Evolutionary conservation across 1,284 basidiomycete genomes (phyloP).

Genomic region (Tremellales sp.): DNA sequence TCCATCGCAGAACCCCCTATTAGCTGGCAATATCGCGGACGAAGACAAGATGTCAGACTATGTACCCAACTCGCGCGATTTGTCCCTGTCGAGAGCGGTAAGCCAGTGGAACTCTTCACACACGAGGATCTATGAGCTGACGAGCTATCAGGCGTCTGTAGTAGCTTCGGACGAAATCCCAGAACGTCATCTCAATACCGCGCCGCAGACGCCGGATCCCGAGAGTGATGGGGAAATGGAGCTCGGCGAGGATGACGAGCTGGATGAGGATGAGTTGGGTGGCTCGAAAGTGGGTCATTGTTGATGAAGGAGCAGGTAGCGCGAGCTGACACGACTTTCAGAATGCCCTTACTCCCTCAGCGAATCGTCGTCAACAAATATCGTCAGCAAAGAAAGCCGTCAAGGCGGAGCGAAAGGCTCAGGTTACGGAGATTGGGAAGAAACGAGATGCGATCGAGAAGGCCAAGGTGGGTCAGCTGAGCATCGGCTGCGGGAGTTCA

Average conservation of each 20-base stretch:
- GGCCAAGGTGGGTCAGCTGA: conserved; percentile 37
- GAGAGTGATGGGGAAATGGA: conserved; percentile 32
- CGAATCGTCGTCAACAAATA: conserved; percentile 28
- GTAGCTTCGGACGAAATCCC: conserved; percentile 34
- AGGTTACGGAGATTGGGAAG: conserved; percentile 41
- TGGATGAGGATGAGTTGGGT: conserved; percentile 35
- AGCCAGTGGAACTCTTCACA: conserved; percentile 5
- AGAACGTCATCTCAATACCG: conserved; percentile 39
- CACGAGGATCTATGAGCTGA: conserved; percentile 2
- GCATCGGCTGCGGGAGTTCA: neutral
- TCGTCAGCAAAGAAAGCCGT: conserved; percentile 37
- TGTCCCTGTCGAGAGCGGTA: conserved; percentile 45
- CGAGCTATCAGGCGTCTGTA: conserved; percentile 32
- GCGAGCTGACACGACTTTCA: no score
- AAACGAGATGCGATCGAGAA: conserved; percentile 45
- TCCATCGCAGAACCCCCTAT: conserved; percentile 37
- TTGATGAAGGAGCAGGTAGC: no score
- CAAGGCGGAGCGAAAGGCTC: conserved; percentile 37
- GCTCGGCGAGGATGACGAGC: conserved; percentile 29
- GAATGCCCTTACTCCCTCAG: conserved; percentile 33
- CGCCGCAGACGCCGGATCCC: conserved; percentile 30
- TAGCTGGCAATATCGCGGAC: conserved; percentile 30
- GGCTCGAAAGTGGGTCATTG: conserved; percentile 21
- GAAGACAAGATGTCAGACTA: conserved; percentile 48
- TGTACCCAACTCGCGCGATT: conserved; percentile 42